A percentile compares a stretch with the other conserved stretches of the same genome.
Conservation (phyloP, 1,284 basidiomycete genomes). For the Apiotrichum veenhuisii region DNA sequence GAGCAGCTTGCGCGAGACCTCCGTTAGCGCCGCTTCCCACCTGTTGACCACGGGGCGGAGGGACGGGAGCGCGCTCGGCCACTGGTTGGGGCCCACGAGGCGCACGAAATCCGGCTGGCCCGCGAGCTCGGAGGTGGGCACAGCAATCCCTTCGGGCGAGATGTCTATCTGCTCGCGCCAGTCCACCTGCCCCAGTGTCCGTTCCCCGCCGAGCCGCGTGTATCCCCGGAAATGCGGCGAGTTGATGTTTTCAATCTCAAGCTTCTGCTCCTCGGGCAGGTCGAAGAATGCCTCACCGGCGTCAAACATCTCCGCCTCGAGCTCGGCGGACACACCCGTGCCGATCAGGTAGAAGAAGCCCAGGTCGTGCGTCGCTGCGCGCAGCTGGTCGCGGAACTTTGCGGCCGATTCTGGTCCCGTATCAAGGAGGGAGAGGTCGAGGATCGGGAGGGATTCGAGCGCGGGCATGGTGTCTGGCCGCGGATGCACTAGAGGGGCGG, state of each 20-base stretch:
- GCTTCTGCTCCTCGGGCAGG: constrained; percentile 27
- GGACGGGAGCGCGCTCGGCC: constrained; percentile 11
- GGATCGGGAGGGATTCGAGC: constrained; percentile 10
- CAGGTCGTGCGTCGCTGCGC: constrained; percentile 12
- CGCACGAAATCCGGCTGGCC: constrained; percentile 4
- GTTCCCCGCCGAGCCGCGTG: constrained; percentile 16
- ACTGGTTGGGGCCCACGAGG: constrained; percentile 16
- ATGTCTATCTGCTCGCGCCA: constrained; percentile 20
- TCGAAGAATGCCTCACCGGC: constrained; percentile 31
- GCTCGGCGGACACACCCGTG: constrained; percentile 24
- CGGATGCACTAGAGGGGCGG: too few species aligned
- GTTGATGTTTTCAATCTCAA: constrained; percentile 32
- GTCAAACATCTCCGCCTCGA: constrained; percentile 24
- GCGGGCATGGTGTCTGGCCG: too few species aligned
- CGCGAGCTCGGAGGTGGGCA: background rate
- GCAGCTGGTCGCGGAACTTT: constrained; percentile 12
- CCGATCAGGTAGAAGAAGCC: constrained; percentile 40
- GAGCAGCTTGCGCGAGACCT: constrained; percentile 6
- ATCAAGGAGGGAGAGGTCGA: constrained; percentile 15
- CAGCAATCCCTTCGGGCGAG: constrained; percentile 8
- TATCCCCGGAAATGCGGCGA: constrained; percentile 17
- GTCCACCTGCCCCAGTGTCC: constrained; percentile 13
- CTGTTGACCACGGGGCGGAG: constrained; percentile 4
- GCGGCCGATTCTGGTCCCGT: constrained; percentile 1
- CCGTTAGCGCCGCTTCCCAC: constrained; percentile 6